These are phyloP conservation scores for Glarea lozoyensis DNA, from an alignment of 495 filamentous ascomycete genomes.

Conservation along the genomic window DNA sequence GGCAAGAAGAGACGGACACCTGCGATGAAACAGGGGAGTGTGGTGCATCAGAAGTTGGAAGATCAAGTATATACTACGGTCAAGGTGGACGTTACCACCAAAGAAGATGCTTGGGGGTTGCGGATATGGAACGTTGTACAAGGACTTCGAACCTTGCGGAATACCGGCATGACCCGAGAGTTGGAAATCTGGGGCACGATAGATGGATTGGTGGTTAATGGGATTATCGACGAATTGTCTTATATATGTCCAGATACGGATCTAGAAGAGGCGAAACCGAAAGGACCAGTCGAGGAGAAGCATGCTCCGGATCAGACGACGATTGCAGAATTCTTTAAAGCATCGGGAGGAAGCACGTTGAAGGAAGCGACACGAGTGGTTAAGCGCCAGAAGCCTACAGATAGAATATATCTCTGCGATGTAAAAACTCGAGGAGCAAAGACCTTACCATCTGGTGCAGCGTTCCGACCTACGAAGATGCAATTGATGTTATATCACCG, in stretches of 20 bases:
- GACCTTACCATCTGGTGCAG: conserved; percentile 52
- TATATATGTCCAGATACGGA: conserved; percentile 65
- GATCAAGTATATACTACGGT: conserved; percentile 75
- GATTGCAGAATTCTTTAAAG: conserved; percentile 22
- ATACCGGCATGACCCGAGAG: conserved; percentile 78
- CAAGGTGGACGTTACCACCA: conserved; percentile 56
- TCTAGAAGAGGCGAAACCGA: conserved; percentile 57
- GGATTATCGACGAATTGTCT: conserved; percentile 81
- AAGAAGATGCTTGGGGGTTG: conserved; percentile 77
- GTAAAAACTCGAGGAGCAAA: conserved; percentile 70
- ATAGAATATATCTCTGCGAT: conserved; percentile 67
- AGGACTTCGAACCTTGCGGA: conserved; percentile 66
- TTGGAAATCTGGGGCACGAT: conserved; percentile 87
- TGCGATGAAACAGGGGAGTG: conserved; percentile 74
- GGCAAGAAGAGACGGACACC: conserved; percentile 65
- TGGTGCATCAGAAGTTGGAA: conserved; percentile 75
- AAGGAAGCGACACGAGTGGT: conserved; percentile 13
- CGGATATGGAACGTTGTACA: conserved; percentile 89
- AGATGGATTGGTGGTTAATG: conserved; percentile 76
- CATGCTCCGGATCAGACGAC: conserved; percentile 45
- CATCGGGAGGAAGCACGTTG: conserved; percentile 1
- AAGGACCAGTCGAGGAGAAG: conserved; percentile 21
- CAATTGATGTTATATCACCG: conserved; percentile 89
- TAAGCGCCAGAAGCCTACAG: conserved; percentile 4
- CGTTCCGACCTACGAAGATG: conserved; percentile 68